Conservation (phyloP, 305 asterid species). For the Solanum hybrid region DNA sequence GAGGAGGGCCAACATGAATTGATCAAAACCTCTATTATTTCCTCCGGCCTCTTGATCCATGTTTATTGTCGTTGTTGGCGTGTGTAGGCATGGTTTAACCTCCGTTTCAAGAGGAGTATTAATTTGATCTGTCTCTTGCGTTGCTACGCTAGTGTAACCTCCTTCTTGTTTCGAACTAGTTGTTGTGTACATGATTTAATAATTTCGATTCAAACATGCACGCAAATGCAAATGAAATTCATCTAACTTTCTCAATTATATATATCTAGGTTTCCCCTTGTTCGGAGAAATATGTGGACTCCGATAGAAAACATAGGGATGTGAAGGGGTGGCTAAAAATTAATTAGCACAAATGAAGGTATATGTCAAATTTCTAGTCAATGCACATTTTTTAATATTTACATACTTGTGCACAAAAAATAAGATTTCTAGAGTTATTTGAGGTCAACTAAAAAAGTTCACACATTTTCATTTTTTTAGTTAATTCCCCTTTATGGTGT, state of each 20-base stretch:
- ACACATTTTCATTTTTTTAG: background rate
- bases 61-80: background rate
- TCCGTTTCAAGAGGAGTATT: background rate
- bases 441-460: background rate
- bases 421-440: background rate
- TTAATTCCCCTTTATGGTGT: background rate
- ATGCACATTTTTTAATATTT: background rate
- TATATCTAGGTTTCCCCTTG: background rate
- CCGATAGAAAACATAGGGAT: background rate
- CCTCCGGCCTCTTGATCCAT: background rate
- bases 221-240: background rate
- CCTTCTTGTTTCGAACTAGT: background rate
- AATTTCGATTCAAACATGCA: background rate
- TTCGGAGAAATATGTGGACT: background rate
- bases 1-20: background rate
- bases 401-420: background rate
- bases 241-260: background rate
- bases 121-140: background rate
- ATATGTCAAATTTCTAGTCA: background rate
- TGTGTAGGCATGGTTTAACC: background rate
- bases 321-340: background rate
- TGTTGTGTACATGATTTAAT: background rate
- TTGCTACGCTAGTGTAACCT: background rate
- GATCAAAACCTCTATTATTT: background rate
- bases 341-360: background rate